A percentile compares a stretch with the other conserved stretches of the same genome.
phyloP scores from a whole-genome alignment of 176 grass and related monocot species.

The Rhynchospora breviuscula region DNA sequence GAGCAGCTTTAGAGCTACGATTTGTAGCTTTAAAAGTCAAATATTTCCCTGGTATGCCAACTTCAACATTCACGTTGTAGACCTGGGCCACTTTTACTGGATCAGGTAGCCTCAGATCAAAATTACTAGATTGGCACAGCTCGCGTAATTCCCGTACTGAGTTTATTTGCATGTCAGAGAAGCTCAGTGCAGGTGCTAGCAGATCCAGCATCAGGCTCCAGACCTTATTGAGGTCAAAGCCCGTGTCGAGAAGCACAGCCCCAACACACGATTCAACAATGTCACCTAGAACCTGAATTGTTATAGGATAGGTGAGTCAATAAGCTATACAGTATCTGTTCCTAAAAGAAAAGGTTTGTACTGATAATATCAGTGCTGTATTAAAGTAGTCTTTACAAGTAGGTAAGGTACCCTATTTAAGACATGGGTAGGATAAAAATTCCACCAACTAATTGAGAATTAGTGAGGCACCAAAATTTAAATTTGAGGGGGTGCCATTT shows the following conservation, averaged over 20 bases:
- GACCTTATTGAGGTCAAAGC: slow-evolving; percentile 59
- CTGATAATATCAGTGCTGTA: neutral
- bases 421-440: neutral
- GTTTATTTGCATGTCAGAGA: slow-evolving; percentile 63
- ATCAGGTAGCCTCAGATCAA: slow-evolving; percentile 56
- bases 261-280: slow-evolving; percentile 94
- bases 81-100: slow-evolving; percentile 27
- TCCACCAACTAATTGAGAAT: neutral
- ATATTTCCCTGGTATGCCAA: slow-evolving; percentile 31
- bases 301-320: slow-evolving; percentile 18
- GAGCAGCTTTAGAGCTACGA: slow-evolving; percentile 61
- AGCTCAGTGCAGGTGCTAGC: slow-evolving; percentile 51
- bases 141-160: slow-evolving; percentile 76
- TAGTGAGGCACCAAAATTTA: neutral
- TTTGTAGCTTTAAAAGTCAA: slow-evolving; percentile 59
- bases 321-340: neutral
- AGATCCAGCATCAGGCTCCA: slow-evolving; percentile 81
- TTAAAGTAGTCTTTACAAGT: neutral
- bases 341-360: neutral
- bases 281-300: slow-evolving; percentile 81
- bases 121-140: slow-evolving; percentile 57
- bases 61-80: slow-evolving; percentile 68
- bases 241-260: slow-evolving; percentile 79
- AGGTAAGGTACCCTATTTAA: neutral
- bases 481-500: neutral